Evolutionary conservation across 345 rosid species (phyloP), one percentile per base, ranked within the genome.

Genomic region (Linum lewisii): DNA sequence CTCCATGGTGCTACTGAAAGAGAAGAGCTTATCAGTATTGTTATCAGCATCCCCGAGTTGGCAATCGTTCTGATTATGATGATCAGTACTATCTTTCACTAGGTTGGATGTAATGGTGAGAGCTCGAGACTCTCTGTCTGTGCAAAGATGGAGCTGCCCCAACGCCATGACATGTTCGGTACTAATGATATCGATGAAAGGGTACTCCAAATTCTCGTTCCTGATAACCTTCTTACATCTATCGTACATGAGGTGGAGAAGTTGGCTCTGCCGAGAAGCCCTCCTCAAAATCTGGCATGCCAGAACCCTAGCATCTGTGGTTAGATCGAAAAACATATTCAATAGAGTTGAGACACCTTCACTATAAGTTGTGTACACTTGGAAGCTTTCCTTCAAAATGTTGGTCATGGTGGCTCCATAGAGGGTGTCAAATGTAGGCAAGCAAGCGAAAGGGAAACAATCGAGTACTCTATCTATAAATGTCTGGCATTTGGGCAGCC

Each of bases 371-470:
- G 19, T 56, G 76, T 82, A 82, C 16, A 89, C 91, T 73, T 81
- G 89, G 76, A 89, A 89, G 78, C 95, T 89, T 66, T 89, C 97
- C 69, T 81, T 89, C 77, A 89, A 74, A 75, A 81, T 84, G 69
- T 78, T 82, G 55, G 73, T 67, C 62, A 79, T 76, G 51, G 87
- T 85, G 24, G 83, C 87, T 56, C 77, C 85, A 60, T 77, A 85
- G 42, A 84, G 69, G 54, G 15, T 26, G 60, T 75, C 75, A 53
- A 77, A 73, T 5, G 60, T 57, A 21, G 74, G 59, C 57, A 65
- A 49, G 23, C 42, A 13, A 54, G 77, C 63, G 21, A 58, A 61
- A 1, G 81, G 80, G 54, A 78, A 81, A 68, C 88, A 82, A 37
- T 76, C 75, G 73, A 89, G 73, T 21, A 86, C 95, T 64, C 63